These are phyloP conservation scores for Auricularia sp. DNA, from an alignment of 768 basidiomycete genomes.

Conservation along the genomic window DNA sequence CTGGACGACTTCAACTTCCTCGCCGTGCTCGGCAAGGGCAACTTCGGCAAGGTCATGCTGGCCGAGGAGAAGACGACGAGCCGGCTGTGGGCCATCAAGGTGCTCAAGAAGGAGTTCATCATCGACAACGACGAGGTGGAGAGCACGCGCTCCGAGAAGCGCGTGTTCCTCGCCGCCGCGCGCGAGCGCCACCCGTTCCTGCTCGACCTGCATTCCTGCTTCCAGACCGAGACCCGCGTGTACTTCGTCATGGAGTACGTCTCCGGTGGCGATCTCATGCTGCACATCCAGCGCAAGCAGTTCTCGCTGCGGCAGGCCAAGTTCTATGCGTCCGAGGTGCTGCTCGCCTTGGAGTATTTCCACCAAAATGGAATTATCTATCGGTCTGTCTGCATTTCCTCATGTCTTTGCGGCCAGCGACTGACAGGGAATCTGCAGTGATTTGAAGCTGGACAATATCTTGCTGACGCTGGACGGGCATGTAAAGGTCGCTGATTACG, in stretches of 20 bases:
- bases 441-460: constrained; percentile 97
- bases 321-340: constrained; percentile 95
- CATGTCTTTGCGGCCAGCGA: background rate
- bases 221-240: constrained; percentile 98
- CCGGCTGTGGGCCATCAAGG: constrained; percentile 94
- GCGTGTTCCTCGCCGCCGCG: constrained; percentile 95
- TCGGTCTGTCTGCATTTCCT: constrained; percentile 43
- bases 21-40: constrained; percentile 96
- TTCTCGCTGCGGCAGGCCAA: constrained; percentile 98
- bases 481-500: constrained; percentile 98
- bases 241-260: constrained; percentile 99
- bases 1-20: constrained; percentile 99
- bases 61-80: constrained; percentile 94
- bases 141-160: constrained; percentile 97
- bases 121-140: constrained; percentile 99
- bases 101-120: constrained; percentile 99
- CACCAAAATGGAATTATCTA: constrained; percentile 99
- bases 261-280: constrained; percentile 96
- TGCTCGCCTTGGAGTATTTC: constrained; percentile 95
- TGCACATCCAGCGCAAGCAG: constrained; percentile 98
- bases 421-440: constrained; percentile 35
- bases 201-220: constrained; percentile 93
- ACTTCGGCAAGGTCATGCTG: constrained; percentile 99
- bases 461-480: constrained; percentile 93
- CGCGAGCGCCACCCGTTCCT: constrained; percentile 95